Evolutionary conservation across 192 early-diverging fungal genomes (phyloP).

Genomic region (Backusella morwellensis): DNA sequence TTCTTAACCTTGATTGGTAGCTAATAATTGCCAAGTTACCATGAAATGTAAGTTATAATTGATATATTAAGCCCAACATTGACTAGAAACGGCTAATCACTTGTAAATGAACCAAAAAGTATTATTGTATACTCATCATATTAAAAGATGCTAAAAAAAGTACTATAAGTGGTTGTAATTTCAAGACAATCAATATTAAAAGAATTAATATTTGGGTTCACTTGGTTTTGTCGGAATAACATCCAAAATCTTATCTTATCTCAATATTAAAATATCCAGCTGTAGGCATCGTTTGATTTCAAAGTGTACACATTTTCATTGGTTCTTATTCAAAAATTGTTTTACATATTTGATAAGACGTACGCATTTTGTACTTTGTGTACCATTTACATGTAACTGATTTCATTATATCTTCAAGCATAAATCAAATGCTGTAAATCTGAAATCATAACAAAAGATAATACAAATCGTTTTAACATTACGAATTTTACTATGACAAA

Average conservation of each 20-base stretch:
- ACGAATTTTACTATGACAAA: background rate
- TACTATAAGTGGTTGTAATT: too few relatives aligned
- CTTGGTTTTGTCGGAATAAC: background rate
- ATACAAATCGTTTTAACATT: background rate
- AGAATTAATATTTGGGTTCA: background rate
- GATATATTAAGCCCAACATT: too few relatives aligned
- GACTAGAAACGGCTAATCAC: too few relatives aligned
- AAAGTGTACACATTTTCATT: background rate
- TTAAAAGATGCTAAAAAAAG: too few relatives aligned
- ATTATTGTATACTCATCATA: too few relatives aligned
- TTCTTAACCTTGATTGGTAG: too few relatives aligned
- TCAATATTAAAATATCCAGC: background rate
- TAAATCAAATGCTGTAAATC: too few relatives aligned
- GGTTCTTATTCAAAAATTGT: background rate
- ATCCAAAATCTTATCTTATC: background rate
- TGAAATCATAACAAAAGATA: too few relatives aligned
- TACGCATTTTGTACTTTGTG: background rate
- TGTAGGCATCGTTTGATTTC: background rate
- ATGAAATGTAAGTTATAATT: too few relatives aligned
- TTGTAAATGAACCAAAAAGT: too few relatives aligned
- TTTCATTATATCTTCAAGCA: background rate
- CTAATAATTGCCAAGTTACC: too few relatives aligned
- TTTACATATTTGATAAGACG: background rate
- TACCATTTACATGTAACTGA: background rate
- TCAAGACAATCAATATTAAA: background rate